Evolutionary conservation across 305 asterid genomes (phyloP).

Genomic region (Rubia tinctorum): DNA sequence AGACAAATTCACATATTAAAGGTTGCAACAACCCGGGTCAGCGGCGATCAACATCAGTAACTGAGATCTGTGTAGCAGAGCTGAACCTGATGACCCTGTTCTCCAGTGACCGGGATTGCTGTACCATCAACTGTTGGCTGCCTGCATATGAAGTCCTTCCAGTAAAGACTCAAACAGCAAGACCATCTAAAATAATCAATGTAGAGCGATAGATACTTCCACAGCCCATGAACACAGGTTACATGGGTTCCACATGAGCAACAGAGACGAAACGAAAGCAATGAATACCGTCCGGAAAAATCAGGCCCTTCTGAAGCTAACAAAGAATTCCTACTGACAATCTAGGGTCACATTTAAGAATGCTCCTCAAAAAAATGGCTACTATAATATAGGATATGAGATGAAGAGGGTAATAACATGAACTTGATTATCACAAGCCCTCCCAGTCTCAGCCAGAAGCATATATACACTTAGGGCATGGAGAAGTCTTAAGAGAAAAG

Average conservation of each 20-base stretch:
- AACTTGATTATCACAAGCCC: not conserved
- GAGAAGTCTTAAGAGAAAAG: not conserved
- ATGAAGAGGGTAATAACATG: not conserved
- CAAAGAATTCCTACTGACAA: no score
- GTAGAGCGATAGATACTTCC: not conserved
- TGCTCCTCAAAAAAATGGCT: not conserved
- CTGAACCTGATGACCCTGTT: conserved; percentile 52
- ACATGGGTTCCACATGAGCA: no score
- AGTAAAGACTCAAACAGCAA: conserved; percentile 1
- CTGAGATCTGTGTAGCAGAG: conserved; percentile 8
- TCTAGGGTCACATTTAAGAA: not conserved
- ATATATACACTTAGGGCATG: not conserved
- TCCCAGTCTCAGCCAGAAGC: not conserved
- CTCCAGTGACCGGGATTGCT: conserved; percentile 31
- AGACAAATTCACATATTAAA: conserved; percentile 10
- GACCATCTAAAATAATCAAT: not conserved
- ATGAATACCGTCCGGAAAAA: not conserved
- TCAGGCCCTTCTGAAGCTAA: not conserved
- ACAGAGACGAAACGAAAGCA: not conserved
- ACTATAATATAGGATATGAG: not conserved
- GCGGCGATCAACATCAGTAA: not conserved
- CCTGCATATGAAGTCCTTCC: conserved; percentile 37
- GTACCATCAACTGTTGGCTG: conserved; percentile 36
- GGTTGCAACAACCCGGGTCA: not conserved
- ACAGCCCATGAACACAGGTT: not conserved